These are phyloP conservation scores for Logfia minima DNA, from an alignment of 129 eudicot genomes.

Conservation along the genomic window DNA sequence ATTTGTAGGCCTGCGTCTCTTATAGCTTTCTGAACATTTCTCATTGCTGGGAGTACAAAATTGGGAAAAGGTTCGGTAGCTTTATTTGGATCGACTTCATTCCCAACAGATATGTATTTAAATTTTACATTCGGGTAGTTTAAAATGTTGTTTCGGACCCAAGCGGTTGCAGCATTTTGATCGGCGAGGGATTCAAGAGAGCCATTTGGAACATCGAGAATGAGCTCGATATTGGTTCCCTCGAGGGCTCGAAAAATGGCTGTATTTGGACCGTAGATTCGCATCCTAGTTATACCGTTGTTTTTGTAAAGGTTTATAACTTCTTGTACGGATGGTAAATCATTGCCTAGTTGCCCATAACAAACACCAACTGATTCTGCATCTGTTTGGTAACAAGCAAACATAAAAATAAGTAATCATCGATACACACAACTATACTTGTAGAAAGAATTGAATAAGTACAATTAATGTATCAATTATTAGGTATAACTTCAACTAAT, in stretches of 20 bases:
- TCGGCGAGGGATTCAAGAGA: constrained; percentile 26
- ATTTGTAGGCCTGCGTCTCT: constrained; percentile 8
- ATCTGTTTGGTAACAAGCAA: constrained; percentile 12
- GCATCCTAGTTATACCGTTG: constrained; percentile 29
- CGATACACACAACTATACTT: too few species aligned
- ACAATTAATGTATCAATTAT: too few species aligned
- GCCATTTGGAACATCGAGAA: constrained; percentile 39
- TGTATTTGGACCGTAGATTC: constrained; percentile 38
- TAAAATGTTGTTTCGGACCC: constrained; percentile 37
- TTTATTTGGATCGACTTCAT: constrained; percentile 39
- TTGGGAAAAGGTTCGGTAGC: neutral
- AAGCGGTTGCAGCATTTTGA: constrained; percentile 25
- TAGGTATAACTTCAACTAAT: too few species aligned
- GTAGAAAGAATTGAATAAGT: too few species aligned
- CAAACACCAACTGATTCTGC: constrained; percentile 36
- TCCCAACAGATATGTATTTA: constrained; percentile 36
- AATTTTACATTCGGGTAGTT: constrained; percentile 29
- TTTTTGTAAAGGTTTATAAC: constrained; percentile 30
- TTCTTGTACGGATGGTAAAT: constrained; percentile 38
- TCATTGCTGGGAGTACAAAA: constrained; percentile 40
- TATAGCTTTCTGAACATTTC: constrained; percentile 32
- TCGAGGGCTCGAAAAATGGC: constrained; percentile 34
- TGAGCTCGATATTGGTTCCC: constrained; percentile 37
- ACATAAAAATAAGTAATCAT: too few species aligned
- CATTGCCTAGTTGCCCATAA: constrained; percentile 31